A percentile compares a stretch with the other conserved stretches of the same genome.
These are phyloP conservation scores for Imleria badia DNA, from an alignment of 768 basidiomycete species.

Conservation along the genomic window DNA sequence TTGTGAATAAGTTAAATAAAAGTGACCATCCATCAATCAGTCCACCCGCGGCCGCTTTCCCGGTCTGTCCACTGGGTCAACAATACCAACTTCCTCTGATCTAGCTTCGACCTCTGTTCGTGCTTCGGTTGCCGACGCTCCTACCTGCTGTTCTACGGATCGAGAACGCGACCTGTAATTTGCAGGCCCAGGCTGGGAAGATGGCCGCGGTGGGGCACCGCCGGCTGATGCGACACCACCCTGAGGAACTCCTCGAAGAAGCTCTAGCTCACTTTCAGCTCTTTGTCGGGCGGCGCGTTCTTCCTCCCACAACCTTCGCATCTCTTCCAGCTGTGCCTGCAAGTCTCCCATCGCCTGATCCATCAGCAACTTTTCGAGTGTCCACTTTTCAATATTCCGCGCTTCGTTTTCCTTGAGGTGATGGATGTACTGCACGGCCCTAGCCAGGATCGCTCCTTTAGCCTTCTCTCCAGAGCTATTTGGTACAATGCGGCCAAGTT, in stretches of 20 bases:
- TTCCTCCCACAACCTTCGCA: conserved; percentile 79
- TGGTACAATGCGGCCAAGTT: conserved; percentile 85
- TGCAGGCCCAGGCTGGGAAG: conserved; percentile 13
- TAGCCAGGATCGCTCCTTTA: conserved; percentile 85
- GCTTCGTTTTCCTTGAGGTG: conserved; percentile 90
- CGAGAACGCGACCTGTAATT: conserved; percentile 25
- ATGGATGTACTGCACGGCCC: conserved; percentile 89
- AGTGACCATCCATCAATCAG: conserved; percentile 11
- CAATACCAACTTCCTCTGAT: conserved; percentile 15
- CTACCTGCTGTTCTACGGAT: conserved; percentile 29
- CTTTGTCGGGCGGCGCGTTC: conserved; percentile 61
- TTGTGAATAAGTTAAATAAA: conserved; percentile 20
- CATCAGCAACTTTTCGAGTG: conserved; percentile 87
- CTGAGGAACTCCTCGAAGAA: conserved; percentile 42
- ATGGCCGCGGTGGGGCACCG: conserved; percentile 14
- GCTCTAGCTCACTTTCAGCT: conserved; percentile 63
- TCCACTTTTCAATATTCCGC: conserved; percentile 91
- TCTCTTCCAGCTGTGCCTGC: conserved; percentile 80
- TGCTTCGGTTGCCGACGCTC: conserved; percentile 12
- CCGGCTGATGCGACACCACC: background rate
- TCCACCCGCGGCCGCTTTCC: conserved; percentile 35
- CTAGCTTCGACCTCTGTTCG: conserved; percentile 24
- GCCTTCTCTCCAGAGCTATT: conserved; percentile 84
- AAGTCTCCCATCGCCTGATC: conserved; percentile 90
- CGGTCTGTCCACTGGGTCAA: conserved; percentile 25